Evolutionary conservation across 768 basidiomycete genomes (phyloP), one percentile per base, ranked within the genome.

Genomic region (Strobilomyces dryophilus): DNA sequence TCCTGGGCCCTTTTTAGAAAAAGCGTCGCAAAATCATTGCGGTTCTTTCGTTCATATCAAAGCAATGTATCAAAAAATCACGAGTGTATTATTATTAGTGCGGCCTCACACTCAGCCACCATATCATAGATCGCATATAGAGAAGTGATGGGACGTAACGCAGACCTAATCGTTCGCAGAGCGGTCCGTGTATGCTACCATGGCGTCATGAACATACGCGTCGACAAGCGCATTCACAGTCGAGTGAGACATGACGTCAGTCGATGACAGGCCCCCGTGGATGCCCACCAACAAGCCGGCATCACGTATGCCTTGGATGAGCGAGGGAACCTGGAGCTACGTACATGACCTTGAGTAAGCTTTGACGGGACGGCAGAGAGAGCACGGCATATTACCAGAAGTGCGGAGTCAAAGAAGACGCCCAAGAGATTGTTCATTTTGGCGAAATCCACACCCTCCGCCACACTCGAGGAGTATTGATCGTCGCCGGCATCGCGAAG

Each of bases 371-470:
- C 21, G 45, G 51, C 51, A 43, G 15, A 39, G 39, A 17, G 47
- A 34, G 32, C 31, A 48, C 40, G 31, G 43, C 45, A 47, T 20
- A 84, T 70, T 66, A 97, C 95, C 74, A 98, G 72, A 53, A 98
- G 76, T 35, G 85, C 81, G 11, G 89, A 88, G 67, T 97, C 91
- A 46, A 97, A 79, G 64, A 95, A 85, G 42, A 99, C 76, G 52
- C 97, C 97, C 51, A 99, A 74, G 20, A 99, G 74, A 69, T 99
- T 98, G 71, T 98, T 98, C 43, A 79, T 76, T 62, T 87, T 90
- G 20, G 94, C 89, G 63, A 98, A 97, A 61, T 95, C 92, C 51
- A 98, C 92, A 15, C 93, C 94, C 52, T 91, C 84, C 53, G 88
- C 82, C 36, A 98, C 83, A 63, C 92, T 94, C 45, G 80, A 74